Base-by-base conservation (phyloP, 179 eudicot genomes). In the Silene coronaria region DNA sequence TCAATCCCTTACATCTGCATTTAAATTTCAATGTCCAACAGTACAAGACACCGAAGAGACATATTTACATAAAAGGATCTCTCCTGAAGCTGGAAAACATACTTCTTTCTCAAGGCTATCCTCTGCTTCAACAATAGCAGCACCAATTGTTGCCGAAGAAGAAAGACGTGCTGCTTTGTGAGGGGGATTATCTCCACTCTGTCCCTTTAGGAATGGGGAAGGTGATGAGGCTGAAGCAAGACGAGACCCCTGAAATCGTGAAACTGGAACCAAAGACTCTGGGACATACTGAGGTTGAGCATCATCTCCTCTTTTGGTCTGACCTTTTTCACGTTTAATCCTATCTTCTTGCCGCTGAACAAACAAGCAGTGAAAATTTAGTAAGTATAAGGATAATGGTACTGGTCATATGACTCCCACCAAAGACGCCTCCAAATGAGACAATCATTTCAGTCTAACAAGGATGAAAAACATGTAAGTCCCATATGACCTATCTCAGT, bases 71-170 rank as follows among this genome's bases (percentile, higher is more conserved):
- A 55, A 27, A 66, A 75, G 74, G 61, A 70, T 32, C 76, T 69
- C 73, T 81, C 67, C 59, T 17, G 67, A 77, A 76, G 82, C 75
- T 83, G 61, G 82, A 72, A 77, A 60, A 82, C 91, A 53, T 91
- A 90, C 99, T 19, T 91, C 91, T 30, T 42, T 74, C 82, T 87
- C 99, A 80, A 96, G 88, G 83, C 78, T 74, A 70, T 77, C 80
- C 83, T 95, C 99, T 59, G 88, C 97, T 84, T 89, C 88, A 75
- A 91, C 99, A 77, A 96, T 89, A 74, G 99, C 97, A 75, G 97
- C 97, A 67, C 98, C 97, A 71, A 93, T 78, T 32, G 91, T 86
- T 70, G 92, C 89, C 45, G 89, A 82, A 78, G 90, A 82, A 70
- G 91, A 86, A 61, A 80, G 21, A 45, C 92, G 96, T 74, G 92